A percentile compares a stretch with the other conserved stretches of the same genome.
These are phyloP conservation scores for Nadsonia commutata DNA, from an alignment of 1,139 yeast species.

Conservation along the genomic window DNA sequence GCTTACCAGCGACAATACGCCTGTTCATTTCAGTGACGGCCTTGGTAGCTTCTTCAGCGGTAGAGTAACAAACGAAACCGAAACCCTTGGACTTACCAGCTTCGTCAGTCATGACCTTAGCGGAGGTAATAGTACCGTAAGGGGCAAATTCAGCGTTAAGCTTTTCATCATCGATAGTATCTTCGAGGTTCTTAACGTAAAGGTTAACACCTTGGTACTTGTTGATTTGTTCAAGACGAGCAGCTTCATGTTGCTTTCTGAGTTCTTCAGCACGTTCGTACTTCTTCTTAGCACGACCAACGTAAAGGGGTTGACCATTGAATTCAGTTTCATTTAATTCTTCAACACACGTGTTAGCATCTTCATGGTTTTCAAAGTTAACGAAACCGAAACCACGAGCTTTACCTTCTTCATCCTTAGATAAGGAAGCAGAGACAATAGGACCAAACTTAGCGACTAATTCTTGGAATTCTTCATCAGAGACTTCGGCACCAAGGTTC, in stretches of 20 bases:
- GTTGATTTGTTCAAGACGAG: conserved; percentile 81
- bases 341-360: conserved; percentile 85
- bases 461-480: conserved; percentile 52
- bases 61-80: conserved; percentile 95
- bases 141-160: conserved; percentile 87
- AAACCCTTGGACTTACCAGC: conserved; percentile 93
- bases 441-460: conserved; percentile 64
- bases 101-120: conserved; percentile 93
- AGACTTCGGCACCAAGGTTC: conserved; percentile 67
- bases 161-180: conserved; percentile 77
- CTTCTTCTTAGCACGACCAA: conserved; percentile 99
- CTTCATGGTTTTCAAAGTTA: conserved; percentile 75
- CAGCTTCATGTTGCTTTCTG: conserved; percentile 87
- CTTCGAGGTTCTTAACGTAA: conserved; percentile 93
- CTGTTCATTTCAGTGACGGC: conserved; percentile 99
- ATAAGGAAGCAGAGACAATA: conserved; percentile 74
- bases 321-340: conserved; percentile 79
- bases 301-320: conserved; percentile 76
- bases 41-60: conserved; percentile 98
- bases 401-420: conserved; percentile 76
- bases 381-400: conserved; percentile 94
- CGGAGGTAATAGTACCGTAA: conserved; percentile 90
- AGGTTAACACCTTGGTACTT: conserved; percentile 97
- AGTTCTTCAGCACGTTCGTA: conserved; percentile 95
- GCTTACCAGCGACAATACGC: conserved; percentile 90